Base-by-base conservation (phyloP, 805 yeast genomes). In the Myxozyma neotropica region DNA sequence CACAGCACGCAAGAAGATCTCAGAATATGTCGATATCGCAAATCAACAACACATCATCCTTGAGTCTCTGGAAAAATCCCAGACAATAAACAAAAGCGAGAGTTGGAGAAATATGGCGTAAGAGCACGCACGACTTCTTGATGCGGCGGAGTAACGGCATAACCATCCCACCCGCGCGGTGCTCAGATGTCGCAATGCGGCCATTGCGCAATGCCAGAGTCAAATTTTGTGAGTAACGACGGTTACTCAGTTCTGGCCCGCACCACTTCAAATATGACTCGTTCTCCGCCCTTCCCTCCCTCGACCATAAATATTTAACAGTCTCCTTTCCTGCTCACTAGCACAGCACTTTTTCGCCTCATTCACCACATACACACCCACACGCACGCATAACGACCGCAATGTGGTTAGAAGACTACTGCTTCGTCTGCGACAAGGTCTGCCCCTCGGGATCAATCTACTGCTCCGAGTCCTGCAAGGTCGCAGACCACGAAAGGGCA, bases 401-500 rank as follows among this genome's bases (percentile, higher is more conserved):
- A 39, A 73, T 71, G 72, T 76, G 79, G 80, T 63, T 75, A 63
- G 80, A 78, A 68, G 86, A 83, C 69, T 83, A 73, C 72, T 83
- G 87, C 74, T 75, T 81, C 49, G 84, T 80, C 58, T 83, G 87
- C 72, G 85, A 82, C 67, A 79, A 77, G 67, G 75, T 77, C 62
- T 80, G 82, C 69, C 66, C 77, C 10, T 68, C 71, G 12, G 77
- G 76, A 27, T 66, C 77, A 12, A 77, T 77, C 56, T 80, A 80
- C 73, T 80, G 83, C 72, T 78, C 82, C 5, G 79, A 77, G 40
- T 68, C 68, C 48, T 80, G 83, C 69, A 73, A 75, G 57, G 59
- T 61, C 27, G 55, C 62, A 33, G 79, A 76, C 46, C 49, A 46
- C 38, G 46, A 50, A 23, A 53, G 33, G 38, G 57, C 59, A 31